phyloP scores from a whole-genome alignment of 176 grass and related monocot species.

The Otatea glauca region DNA sequence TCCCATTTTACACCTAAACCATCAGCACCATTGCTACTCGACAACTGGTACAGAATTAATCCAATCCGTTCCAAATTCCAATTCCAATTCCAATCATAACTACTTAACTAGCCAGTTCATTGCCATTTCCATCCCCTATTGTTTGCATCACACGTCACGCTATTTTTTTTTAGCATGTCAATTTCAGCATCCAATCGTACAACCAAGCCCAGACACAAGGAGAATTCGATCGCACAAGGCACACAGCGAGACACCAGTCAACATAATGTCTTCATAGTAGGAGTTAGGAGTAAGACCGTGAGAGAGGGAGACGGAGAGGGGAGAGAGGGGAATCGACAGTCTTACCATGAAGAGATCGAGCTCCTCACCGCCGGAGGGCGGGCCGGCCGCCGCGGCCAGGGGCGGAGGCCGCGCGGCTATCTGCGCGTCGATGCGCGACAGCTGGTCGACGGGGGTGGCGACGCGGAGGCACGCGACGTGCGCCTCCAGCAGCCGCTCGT shows the following conservation, averaged over 20 bases:
- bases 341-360: constrained; percentile 98
- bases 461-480: constrained; percentile 93
- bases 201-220: not conserved
- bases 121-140: not conserved
- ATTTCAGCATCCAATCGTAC: not conserved
- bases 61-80: not conserved
- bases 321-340: not conserved
- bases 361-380: constrained; percentile 67
- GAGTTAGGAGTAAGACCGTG: not conserved
- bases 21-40: not conserved
- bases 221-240: not conserved
- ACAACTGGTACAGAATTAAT: not conserved
- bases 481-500: constrained; percentile 86
- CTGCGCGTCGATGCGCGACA: constrained; percentile 90
- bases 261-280: not conserved
- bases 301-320: not conserved
- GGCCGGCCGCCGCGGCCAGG: constrained; percentile 41
- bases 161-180: not conserved
- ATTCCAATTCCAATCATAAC: not conserved
- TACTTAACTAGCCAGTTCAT: not conserved
- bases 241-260: not conserved
- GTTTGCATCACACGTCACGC: not conserved
- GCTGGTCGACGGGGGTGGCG: constrained; percentile 96
- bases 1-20: not conserved
- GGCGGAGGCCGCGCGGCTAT: constrained; percentile 69